Conservation (phyloP, 163 green algal genomes). For the Scenedesmus sp. region DNA sequence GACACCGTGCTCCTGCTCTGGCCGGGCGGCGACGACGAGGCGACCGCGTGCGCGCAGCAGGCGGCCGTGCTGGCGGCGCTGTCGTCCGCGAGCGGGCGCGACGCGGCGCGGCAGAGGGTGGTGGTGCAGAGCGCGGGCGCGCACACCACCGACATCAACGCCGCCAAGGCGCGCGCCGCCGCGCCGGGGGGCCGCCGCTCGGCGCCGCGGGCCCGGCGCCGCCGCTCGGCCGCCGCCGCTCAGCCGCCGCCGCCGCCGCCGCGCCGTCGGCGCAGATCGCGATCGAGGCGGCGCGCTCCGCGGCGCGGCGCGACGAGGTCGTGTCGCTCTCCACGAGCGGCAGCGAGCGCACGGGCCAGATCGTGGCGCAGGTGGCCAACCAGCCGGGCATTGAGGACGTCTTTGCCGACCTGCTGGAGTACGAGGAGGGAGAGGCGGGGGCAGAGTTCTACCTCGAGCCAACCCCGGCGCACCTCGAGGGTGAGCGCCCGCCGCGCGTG, state of each 20-base stretch:
- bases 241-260: background rate
- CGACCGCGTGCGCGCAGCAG: conserved; percentile 20
- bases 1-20: conserved; percentile 40
- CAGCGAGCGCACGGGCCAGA: conserved; percentile 28
- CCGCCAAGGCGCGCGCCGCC: conserved; percentile 2
- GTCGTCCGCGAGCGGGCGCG: conserved; percentile 17
- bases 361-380: conserved; percentile 39
- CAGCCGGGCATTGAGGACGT: conserved; percentile 42
- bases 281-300: conserved; percentile 9
- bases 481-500: background rate
- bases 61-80: conserved; percentile 39
- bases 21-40: background rate
- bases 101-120: conserved; percentile 19
- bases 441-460: conserved; percentile 40
- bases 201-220: no score
- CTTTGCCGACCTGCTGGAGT: conserved; percentile 42
- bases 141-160: conserved; percentile 7
- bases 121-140: conserved; percentile 38
- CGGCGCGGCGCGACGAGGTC: background rate
- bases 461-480: conserved; percentile 10
- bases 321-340: conserved; percentile 7
- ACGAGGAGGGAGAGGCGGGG: conserved; percentile 15
- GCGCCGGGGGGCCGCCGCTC: no score
- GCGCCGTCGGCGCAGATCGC: conserved; percentile 7
- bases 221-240: background rate